These are phyloP conservation scores for Serendipita sp. DNA, from an alignment of 768 basidiomycete genomes.

Conservation along the genomic window DNA sequence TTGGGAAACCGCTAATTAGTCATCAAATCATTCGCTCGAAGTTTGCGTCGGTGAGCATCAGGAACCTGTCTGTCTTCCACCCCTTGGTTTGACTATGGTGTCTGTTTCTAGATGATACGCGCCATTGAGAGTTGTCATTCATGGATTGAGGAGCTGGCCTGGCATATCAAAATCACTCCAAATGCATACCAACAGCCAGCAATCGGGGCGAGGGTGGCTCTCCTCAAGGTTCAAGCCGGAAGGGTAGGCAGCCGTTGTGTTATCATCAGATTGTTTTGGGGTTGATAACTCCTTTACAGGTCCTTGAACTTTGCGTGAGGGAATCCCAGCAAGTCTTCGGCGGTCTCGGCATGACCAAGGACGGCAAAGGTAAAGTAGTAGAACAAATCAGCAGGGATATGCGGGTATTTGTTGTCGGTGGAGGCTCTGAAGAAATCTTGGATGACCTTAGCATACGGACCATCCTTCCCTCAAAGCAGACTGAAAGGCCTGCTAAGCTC, in stretches of 20 bases:
- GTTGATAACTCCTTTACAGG: not conserved
- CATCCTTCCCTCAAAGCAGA: not conserved
- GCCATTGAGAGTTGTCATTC: constrained; percentile 8
- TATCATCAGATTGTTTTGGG: not conserved
- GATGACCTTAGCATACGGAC: constrained; percentile 11
- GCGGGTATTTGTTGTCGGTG: constrained; percentile 12
- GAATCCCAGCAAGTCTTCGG: constrained; percentile 12
- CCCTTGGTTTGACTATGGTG: not conserved
- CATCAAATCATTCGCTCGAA: constrained; percentile 12
- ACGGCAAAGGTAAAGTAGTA: constrained; percentile 8
- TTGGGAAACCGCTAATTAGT: constrained; percentile 10
- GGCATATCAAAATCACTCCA: constrained; percentile 4
- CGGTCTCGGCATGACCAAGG: constrained; percentile 10
- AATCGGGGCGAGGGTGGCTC: constrained; percentile 9
- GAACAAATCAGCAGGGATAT: constrained; percentile 13
- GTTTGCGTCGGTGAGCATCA: constrained; percentile 7
- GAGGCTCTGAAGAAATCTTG: constrained; percentile 11
- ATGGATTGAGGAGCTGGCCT: constrained; percentile 11
- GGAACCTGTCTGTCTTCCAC: not conserved
- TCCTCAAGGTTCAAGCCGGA: constrained; percentile 11
- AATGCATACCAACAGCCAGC: constrained; percentile 6
- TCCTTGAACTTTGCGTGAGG: constrained; percentile 9
- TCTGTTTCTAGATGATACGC: constrained; percentile 5
- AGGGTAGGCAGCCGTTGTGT: not conserved
- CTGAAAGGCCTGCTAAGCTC: not conserved